Evolutionary conservation across 1,284 basidiomycete genomes (phyloP), one percentile per base, ranked within the genome.

Genomic region (Malassezia furfur): DNA sequence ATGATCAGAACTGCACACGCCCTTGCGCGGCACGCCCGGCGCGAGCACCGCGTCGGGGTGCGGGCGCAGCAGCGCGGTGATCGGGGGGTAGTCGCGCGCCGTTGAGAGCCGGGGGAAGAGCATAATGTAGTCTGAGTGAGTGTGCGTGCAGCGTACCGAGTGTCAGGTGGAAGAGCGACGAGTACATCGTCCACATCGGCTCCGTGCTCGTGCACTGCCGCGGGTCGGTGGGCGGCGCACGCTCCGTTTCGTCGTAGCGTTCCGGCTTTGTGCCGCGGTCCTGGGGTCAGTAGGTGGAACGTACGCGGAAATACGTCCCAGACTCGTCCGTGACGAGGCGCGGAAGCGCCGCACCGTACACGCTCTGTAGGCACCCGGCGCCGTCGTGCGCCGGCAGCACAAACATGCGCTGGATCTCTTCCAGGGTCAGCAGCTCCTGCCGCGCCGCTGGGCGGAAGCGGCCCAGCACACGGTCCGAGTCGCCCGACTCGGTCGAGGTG

Each of bases 1-100:
- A 71, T 96, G 91, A 75, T 96, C 91, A 66, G 87, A 89, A 10
- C 86, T 87, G 63, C 85, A 86, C 25, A 91, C 79, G 15, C 82
- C 83, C 62, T 81, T 82, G 65, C 82, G 80, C n/a, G 91, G 91
- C 40, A 96, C 76, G 8, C 90, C 91, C 9, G 80, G 80, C 7
- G 79, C 80, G 9, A 94, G 79, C 48, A 84, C 80, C 49, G 81
- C 77, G n/a, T 80, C 80, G 17, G 67, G 70, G 58, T 84, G 85
- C 9, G 87, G 84, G 34, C 81, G 76, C 17, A 89, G 80, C 12
- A 91, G 76, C 19, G 82, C 80, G 3, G 78, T 77, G 5, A 91
- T 79, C 21, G 73, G 68, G 3, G 80, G 78, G 45, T 63, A 70
- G 3, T 34, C 43, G 35, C 14, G 5, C 2, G 5, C 25, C 0